A percentile compares a stretch with the other conserved stretches of the same genome.
Conservation (phyloP, 129 eudicot species). For the Centella asiatica region DNA sequence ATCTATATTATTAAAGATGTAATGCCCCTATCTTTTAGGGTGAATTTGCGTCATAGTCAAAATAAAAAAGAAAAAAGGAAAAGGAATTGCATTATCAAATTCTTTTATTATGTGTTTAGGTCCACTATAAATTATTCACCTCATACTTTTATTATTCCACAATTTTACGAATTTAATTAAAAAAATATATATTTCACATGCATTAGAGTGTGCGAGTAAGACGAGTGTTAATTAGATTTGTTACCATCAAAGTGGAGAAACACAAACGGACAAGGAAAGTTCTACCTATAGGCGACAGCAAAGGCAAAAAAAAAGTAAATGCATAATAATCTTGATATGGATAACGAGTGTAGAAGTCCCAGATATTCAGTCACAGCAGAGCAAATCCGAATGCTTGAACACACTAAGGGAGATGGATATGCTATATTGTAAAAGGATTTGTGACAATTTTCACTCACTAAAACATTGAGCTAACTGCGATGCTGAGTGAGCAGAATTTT, state of each 20-base stretch:
- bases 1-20: too few relatives aligned
- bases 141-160: too few relatives aligned
- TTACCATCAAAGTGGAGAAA: neutral
- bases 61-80: too few relatives aligned
- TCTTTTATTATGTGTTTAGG: too few relatives aligned
- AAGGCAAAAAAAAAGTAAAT: neutral
- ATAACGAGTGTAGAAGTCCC: neutral
- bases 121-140: too few relatives aligned
- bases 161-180: too few relatives aligned
- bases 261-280: neutral
- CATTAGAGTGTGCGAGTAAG: too few relatives aligned
- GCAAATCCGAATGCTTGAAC: neutral
- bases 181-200: too few relatives aligned
- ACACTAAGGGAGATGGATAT: neutral
- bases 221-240: too few relatives aligned
- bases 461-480: conserved; percentile 72
- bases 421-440: neutral
- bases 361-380: neutral
- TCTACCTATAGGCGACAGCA: conserved; percentile 2
- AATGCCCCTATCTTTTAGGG: too few relatives aligned
- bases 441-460: conserved; percentile 49
- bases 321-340: neutral
- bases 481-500: conserved; percentile 48
- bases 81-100: too few relatives aligned
- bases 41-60: too few relatives aligned